These are phyloP conservation scores for Pythium aristosporum DNA, from an alignment of 352 stramenopile genomes.

Conservation along the genomic window DNA sequence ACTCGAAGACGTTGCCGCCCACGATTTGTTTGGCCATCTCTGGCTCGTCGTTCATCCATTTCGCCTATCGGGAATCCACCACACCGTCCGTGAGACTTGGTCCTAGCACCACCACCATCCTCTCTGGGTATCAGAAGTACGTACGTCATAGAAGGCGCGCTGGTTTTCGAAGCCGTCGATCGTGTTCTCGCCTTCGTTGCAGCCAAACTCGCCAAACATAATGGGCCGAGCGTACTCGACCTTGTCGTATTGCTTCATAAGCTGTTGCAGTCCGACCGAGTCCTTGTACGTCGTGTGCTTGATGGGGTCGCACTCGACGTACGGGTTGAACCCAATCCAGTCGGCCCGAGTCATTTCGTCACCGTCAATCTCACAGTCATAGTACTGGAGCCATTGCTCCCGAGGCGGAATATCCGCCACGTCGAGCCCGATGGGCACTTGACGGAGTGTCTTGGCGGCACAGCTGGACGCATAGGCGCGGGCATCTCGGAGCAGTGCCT, in stretches of 20 bases:
- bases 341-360: constrained; percentile 41
- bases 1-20: constrained; percentile 81
- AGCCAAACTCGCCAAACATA: constrained; percentile 74
- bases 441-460: constrained; percentile 33
- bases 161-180: constrained; percentile 62
- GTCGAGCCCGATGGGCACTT: constrained; percentile 72
- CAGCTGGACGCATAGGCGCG: constrained; percentile 51
- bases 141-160: constrained; percentile 54
- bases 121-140: background rate
- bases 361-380: constrained; percentile 60
- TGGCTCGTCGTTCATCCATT: constrained; percentile 82
- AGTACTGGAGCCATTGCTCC: constrained; percentile 68
- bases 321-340: constrained; percentile 57
- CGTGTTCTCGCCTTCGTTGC: constrained; percentile 60
- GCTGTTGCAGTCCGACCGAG: constrained; percentile 44
- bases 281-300: constrained; percentile 45
- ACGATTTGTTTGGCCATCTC: constrained; percentile 75
- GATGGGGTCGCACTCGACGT: constrained; percentile 55
- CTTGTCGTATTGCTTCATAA: constrained; percentile 59
- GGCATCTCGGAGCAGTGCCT: constrained; percentile 65
- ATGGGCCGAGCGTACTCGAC: constrained; percentile 49
- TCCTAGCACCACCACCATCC: too few species aligned
- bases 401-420: constrained; percentile 68
- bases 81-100: background rate
- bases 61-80: constrained; percentile 36